These are phyloP conservation scores for Kuraishia borneana DNA, from an alignment of 805 yeast species.

Conservation along the genomic window DNA sequence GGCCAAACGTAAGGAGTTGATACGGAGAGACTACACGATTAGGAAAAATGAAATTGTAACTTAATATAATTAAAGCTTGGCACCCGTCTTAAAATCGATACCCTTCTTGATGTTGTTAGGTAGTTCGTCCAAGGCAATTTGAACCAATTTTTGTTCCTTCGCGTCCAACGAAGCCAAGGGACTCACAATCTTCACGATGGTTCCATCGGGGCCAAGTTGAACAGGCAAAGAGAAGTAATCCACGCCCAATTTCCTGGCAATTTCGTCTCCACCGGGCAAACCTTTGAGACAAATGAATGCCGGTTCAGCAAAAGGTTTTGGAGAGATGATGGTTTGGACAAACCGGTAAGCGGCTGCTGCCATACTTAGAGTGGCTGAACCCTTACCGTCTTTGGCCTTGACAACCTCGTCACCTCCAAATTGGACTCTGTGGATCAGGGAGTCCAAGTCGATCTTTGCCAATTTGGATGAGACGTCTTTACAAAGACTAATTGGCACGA, in stretches of 20 bases:
- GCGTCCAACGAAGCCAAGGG: background rate
- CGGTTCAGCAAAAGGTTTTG: conserved; percentile 26
- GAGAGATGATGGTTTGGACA: conserved; percentile 35
- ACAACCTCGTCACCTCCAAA: conserved; percentile 86
- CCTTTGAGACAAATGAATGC: conserved; percentile 46
- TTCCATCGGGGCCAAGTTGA: conserved; percentile 17
- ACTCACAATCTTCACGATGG: background rate
- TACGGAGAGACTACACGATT: conserved; percentile 26
- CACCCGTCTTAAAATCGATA: background rate
- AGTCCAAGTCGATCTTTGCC: conserved; percentile 4
- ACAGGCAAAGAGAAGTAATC: conserved; percentile 41
- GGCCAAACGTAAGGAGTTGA: conserved; percentile 15
- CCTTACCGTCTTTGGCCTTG: conserved; percentile 87
- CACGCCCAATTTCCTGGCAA: conserved; percentile 26
- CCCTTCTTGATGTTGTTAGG: conserved; percentile 1
- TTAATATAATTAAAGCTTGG: conserved; percentile 1
- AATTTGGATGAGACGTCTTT: conserved; percentile 31
- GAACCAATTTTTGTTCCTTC: conserved; percentile 1
- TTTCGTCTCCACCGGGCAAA: conserved; percentile 32
- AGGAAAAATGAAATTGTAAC: conserved; percentile 22
- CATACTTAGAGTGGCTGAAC: conserved; percentile 94
- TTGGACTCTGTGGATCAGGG: conserved; percentile 27
- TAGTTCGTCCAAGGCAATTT: conserved; percentile 1
- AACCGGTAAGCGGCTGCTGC: conserved; percentile 87
- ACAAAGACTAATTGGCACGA: conserved; percentile 35